Evolutionary conservation across 2,329 filamentous ascomycete genomes (phyloP).

Genomic region (Aspergillus novofumigatus): DNA sequence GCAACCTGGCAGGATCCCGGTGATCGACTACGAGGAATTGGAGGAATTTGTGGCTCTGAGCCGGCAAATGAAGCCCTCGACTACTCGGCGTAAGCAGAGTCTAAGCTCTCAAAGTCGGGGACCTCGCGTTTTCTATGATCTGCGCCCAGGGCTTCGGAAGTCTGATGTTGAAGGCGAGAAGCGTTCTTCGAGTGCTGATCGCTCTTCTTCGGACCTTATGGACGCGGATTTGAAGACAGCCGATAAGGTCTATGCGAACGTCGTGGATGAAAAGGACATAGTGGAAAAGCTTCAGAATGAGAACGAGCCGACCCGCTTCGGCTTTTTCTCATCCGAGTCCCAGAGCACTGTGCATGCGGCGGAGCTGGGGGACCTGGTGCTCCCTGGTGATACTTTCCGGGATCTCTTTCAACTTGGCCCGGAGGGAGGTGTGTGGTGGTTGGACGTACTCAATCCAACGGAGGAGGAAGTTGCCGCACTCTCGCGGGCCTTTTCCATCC

Average conservation of each 20-base stretch:
- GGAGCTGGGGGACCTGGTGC: conserved; percentile 80
- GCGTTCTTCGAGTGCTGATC: conserved; percentile 24
- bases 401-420: conserved; percentile 73
- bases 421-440: conserved; percentile 91
- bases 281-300: conserved; percentile 38
- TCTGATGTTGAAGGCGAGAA: conserved; percentile 34
- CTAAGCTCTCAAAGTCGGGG: conserved; percentile 50
- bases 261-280: conserved; percentile 30
- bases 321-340: conserved; percentile 93
- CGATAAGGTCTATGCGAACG: conserved; percentile 33
- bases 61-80: conserved; percentile 44
- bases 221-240: conserved; percentile 19
- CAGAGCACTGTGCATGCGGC: conserved; percentile 90
- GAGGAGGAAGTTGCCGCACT: conserved; percentile 84
- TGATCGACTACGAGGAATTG: conserved; percentile 86
- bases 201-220: conserved; percentile 27
- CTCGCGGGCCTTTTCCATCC: conserved; percentile 91
- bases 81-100: conserved; percentile 37
- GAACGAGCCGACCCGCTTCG: conserved; percentile 74
- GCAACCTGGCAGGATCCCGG: conserved; percentile 72
- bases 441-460: conserved; percentile 86
- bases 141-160: conserved; percentile 45
- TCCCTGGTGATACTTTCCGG: conserved; percentile 84
- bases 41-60: conserved; percentile 79
- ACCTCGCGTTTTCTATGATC: conserved; percentile 57